Conservation (phyloP, 768 basidiomycete genomes). For the Psilocybe cyanescens region DNA sequence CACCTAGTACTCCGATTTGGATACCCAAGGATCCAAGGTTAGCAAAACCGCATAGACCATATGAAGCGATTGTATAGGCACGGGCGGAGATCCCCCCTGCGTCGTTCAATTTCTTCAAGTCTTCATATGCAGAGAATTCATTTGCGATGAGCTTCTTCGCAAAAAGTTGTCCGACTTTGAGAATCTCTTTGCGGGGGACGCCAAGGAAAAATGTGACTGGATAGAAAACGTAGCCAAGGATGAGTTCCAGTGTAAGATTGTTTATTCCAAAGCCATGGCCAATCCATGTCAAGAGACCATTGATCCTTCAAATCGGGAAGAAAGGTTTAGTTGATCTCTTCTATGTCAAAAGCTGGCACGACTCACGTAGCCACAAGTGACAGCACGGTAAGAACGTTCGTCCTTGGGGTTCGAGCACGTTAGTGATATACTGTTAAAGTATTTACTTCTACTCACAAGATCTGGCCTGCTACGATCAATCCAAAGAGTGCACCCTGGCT, state of each 20-base stretch:
- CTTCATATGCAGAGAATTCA: slow-evolving; percentile 80
- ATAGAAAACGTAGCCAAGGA: slow-evolving; percentile 87
- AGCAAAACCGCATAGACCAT: slow-evolving; percentile 91
- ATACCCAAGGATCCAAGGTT: slow-evolving; percentile 87
- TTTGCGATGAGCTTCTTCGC: slow-evolving; percentile 90
- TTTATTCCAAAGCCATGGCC: slow-evolving; percentile 85
- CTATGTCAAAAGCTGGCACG: not conserved
- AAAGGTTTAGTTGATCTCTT: not conserved
- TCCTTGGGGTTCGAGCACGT: slow-evolving; percentile 38
- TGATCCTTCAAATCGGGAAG: slow-evolving; percentile 46
- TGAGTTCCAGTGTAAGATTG: slow-evolving; percentile 78
- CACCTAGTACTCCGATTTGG: slow-evolving; percentile 57
- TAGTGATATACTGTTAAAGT: not conserved
- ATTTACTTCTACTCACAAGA: slow-evolving; percentile 55
- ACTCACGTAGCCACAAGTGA: slow-evolving; percentile 69
- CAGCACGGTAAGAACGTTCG: slow-evolving; percentile 84
- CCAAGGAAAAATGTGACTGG: slow-evolving; percentile 83
- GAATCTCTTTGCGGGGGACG: slow-evolving; percentile 78
- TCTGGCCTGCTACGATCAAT: slow-evolving; percentile 83
- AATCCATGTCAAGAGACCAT: slow-evolving; percentile 88
- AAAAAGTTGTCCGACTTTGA: slow-evolving; percentile 78
- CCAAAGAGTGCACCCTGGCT: slow-evolving; percentile 85
- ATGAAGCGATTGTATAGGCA: slow-evolving; percentile 82
- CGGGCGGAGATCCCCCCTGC: slow-evolving; percentile 56
- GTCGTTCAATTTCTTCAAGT: slow-evolving; percentile 53